A percentile compares a stretch with the other conserved stretches of the same genome.
Conservation (phyloP, 2,329 filamentous ascomycete species). For the Penicillium sp. region DNA sequence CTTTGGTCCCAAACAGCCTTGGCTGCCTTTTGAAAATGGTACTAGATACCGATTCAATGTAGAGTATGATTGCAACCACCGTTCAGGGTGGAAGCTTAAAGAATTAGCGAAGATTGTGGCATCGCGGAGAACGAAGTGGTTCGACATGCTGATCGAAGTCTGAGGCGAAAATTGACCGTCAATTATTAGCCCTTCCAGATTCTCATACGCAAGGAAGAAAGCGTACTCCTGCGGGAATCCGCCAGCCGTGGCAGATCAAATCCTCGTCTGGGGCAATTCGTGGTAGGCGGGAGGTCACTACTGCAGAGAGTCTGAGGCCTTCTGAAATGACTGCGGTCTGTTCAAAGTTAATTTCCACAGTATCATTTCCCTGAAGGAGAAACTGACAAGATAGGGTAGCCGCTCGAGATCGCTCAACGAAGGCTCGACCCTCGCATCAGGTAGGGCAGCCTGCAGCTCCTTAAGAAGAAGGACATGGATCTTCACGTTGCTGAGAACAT, state of each 20-base stretch:
- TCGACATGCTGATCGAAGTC: conserved; percentile 1
- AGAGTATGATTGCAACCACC: neutral
- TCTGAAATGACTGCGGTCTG: neutral
- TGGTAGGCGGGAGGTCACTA: neutral
- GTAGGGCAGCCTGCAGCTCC: neutral
- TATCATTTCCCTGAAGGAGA: no score
- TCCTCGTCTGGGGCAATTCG: conserved; percentile 1
- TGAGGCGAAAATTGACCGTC: neutral
- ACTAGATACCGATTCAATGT: neutral
- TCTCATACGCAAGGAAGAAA: no score
- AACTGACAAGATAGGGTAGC: neutral
- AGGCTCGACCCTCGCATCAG: neutral
- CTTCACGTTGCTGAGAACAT: neutral
- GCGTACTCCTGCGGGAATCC: neutral
- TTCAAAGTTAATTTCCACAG: neutral
- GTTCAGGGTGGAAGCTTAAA: neutral
- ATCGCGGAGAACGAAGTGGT: neutral
- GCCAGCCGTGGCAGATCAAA: neutral
- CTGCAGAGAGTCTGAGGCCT: neutral
- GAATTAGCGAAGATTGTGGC: neutral
- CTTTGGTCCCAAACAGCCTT: neutral
- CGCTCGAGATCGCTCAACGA: neutral
- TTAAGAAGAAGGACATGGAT: neutral
- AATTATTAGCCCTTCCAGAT: neutral
- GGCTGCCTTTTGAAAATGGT: neutral